Evolutionary conservation across 371 early-diverging fungal species (phyloP), one percentile per base, ranked within the genome.

Genomic region (Rhizomucor pusillus): DNA sequence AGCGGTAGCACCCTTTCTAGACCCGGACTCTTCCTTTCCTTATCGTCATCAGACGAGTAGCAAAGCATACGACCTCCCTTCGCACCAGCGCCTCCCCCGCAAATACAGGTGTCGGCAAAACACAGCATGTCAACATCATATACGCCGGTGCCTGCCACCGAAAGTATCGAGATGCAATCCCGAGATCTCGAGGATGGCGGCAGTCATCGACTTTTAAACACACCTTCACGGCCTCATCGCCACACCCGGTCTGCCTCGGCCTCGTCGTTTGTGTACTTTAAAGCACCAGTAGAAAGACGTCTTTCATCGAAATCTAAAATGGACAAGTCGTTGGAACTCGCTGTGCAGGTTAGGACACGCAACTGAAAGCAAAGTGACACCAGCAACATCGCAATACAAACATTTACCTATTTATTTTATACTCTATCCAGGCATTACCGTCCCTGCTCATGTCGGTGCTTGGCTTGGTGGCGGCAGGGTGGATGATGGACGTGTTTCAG

Each of bases 391-490:
- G 33, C 14, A 33, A 11, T 25, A 20, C 13, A 0, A 45, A 39
- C 49, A 34, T 16, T 20, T 16, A 22, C 34, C 29, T 41, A 14
- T 19, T 35, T 22, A 12, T 13, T 16, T 34, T 39, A n/a, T 49
- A 51, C 33, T 48, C 40, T 37, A 45, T n/a, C 43, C 69, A 92
- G 82, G 88, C 90, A 33, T 64, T 88, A 43, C 90, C 92, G 3
- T 89, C 90, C 5, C 62, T 92, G 14, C 62, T 90, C 20, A 75
- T 90, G 24, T 85, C 89, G 40, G 85, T 89, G 11, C 79, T 80
- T 16, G 91, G 92, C 24, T 69, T 88, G 18, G 81, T 89, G 14
- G 65, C 80, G 48, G 89, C 92, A 24, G 92, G 92, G 1, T 86
- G 83, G 79, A 64, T 90, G 55, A 73, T 92, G 65, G 90, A 90